A percentile compares a stretch with the other conserved stretches of the same genome.
These are phyloP conservation scores for Zygosaccharomyces sapae DNA, from an alignment of 1,139 yeast species.

Conservation along the genomic window DNA sequence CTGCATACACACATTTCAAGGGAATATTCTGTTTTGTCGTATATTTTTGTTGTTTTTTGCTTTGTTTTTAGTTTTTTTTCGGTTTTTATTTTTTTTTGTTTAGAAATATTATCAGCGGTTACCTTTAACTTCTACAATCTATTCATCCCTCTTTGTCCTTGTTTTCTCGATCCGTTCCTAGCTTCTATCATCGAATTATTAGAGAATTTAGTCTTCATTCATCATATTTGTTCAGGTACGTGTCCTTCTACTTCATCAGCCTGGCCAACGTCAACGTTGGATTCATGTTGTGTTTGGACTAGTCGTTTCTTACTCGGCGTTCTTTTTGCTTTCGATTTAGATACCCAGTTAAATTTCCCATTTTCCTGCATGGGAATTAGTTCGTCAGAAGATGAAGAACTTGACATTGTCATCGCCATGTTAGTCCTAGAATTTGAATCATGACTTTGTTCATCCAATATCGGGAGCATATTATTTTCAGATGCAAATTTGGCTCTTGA, in stretches of 20 bases:
- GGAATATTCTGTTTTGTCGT: not conserved
- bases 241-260: constrained; percentile 30
- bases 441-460: constrained; percentile 9
- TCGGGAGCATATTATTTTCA: constrained; percentile 10
- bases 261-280: constrained; percentile 28
- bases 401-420: constrained; percentile 16
- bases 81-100: not conserved
- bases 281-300: constrained; percentile 24
- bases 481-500: constrained; percentile 7
- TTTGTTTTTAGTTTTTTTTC: not conserved
- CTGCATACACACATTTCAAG: constrained; percentile 1
- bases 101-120: not conserved
- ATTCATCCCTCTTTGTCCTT: not conserved
- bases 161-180: not conserved
- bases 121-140: not conserved
- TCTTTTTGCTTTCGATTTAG: constrained; percentile 23
- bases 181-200: not conserved
- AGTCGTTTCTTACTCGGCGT: constrained; percentile 29
- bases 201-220: not conserved
- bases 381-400: constrained; percentile 29
- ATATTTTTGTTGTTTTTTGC: not conserved
- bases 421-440: constrained; percentile 8
- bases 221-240: constrained; percentile 29
- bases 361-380: constrained; percentile 32
- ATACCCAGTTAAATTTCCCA: constrained; percentile 29